Percentiles rank a stretch among this genome's conserved stretches.
These are phyloP conservation scores for Andalucia godoyi DNA, from an alignment of 78 protist genomes.

Conservation along the genomic window DNA sequence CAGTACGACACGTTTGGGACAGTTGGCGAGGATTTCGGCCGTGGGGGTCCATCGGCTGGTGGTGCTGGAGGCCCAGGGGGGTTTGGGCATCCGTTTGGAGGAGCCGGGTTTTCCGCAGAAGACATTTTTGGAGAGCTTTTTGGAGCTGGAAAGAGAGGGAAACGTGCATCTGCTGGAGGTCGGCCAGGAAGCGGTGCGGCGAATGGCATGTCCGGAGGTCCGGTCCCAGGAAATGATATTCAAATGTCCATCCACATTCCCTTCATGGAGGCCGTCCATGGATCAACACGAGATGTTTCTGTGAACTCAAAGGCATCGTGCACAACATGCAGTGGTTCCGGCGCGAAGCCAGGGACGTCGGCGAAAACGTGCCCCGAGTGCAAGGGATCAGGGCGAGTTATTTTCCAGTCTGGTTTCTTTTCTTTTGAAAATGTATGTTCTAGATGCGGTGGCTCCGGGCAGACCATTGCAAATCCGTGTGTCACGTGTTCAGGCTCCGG, in stretches of 20 bases:
- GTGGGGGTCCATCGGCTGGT: not conserved
- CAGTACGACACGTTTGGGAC: slow-evolving; percentile 31
- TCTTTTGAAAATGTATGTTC: slow-evolving; percentile 23
- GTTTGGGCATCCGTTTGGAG: not conserved
- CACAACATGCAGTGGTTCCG: slow-evolving; percentile 42
- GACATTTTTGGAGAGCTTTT: not conserved
- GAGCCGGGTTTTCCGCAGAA: not conserved
- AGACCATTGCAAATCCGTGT: slow-evolving; percentile 2
- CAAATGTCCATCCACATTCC: slow-evolving; percentile 14
- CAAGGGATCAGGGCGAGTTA: slow-evolving; percentile 9
- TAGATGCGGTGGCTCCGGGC: slow-evolving; percentile 48
- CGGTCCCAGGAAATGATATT: slow-evolving; percentile 26
- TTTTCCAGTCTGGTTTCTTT: slow-evolving; percentile 26
- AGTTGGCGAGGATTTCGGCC: not conserved
- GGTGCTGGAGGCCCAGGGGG: not conserved
- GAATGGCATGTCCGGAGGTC: too few species aligned
- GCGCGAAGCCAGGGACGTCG: slow-evolving; percentile 24
- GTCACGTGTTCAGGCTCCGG: slow-evolving; percentile 22
- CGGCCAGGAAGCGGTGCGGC: too few species aligned
- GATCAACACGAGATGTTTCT: slow-evolving; percentile 20
- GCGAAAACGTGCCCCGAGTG: slow-evolving; percentile 10
- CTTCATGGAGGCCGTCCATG: slow-evolving; percentile 62
- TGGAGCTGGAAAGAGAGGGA: not conserved
- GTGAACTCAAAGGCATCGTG: slow-evolving; percentile 25
- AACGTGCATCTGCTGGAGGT: not conserved